phyloP scores from a whole-genome alignment of 352 stramenopile species.

The Thalassiosira sp. region DNA sequence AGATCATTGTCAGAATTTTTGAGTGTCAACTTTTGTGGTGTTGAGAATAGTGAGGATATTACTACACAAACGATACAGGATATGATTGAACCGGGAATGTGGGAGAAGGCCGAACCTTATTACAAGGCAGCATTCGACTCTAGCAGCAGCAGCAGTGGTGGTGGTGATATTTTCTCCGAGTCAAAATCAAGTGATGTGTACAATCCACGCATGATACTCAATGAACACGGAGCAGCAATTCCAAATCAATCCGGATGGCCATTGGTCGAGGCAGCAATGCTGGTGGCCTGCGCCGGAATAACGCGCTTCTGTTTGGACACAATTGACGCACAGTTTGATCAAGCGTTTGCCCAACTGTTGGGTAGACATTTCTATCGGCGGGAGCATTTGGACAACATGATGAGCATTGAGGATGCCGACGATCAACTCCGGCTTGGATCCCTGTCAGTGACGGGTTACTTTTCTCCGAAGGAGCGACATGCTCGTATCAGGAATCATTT shows the following conservation, averaged over 20 bases:
- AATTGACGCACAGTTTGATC: constrained; percentile 20
- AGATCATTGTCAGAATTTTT: constrained; percentile 21
- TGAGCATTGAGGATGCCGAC: constrained; percentile 14
- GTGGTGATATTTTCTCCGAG: no score
- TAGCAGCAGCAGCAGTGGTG: neutral
- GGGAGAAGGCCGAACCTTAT: neutral
- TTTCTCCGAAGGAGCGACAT: constrained; percentile 5
- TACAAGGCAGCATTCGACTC: neutral
- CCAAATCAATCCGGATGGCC: constrained; percentile 18
- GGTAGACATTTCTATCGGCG: constrained; percentile 6
- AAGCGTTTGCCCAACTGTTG: constrained; percentile 6
- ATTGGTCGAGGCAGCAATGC: constrained; percentile 24
- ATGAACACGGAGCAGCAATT: constrained; percentile 20
- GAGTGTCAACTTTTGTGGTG: constrained; percentile 25
- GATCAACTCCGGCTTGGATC: constrained; percentile 17
- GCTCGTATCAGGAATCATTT: neutral
- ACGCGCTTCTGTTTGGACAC: constrained; percentile 25
- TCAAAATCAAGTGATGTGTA: constrained; percentile 12
- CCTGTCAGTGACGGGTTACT: constrained; percentile 18
- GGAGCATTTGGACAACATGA: constrained; percentile 11
- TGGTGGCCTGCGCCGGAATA: constrained; percentile 25
- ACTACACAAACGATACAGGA: neutral
- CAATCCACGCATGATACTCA: constrained; percentile 15
- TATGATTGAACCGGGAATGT: neutral
- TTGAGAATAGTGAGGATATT: constrained; percentile 3